These are phyloP conservation scores for Lophium mytilinum DNA, from an alignment of 495 filamentous ascomycete species.

Conservation along the genomic window DNA sequence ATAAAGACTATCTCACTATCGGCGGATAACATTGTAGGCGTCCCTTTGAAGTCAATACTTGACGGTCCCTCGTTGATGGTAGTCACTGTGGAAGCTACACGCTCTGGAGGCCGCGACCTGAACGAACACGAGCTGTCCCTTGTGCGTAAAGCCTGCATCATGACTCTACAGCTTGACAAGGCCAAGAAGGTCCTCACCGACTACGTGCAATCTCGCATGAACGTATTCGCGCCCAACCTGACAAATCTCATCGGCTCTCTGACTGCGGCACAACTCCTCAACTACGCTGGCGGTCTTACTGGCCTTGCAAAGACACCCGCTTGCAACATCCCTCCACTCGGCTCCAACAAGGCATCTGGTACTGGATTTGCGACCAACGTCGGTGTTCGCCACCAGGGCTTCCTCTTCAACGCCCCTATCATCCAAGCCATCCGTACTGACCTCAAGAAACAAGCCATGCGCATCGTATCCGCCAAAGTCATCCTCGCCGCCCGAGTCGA, in stretches of 20 bases:
- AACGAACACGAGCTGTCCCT: constrained; percentile 62
- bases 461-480: constrained; percentile 88
- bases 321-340: constrained; percentile 84
- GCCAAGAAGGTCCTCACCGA: constrained; percentile 84
- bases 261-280: constrained; percentile 94
- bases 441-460: constrained; percentile 88
- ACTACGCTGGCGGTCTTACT: constrained; percentile 79
- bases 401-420: constrained; percentile 83
- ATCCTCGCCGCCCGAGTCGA: constrained; percentile 86
- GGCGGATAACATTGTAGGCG: constrained; percentile 64
- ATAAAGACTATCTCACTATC: constrained; percentile 67
- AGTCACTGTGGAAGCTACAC: constrained; percentile 90
- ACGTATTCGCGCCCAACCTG: constrained; percentile 87
- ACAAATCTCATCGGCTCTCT: constrained; percentile 88
- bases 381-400: constrained; percentile 85
- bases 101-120: constrained; percentile 72
- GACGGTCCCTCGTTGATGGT: constrained; percentile 90
- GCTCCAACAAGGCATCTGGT: constrained; percentile 74
- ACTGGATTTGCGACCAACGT: constrained; percentile 90
- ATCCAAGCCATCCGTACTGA: constrained; percentile 76
- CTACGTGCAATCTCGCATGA: constrained; percentile 97
- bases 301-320: constrained; percentile 87
- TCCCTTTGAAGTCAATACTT: constrained; percentile 66
- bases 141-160: constrained; percentile 73
- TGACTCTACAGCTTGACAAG: constrained; percentile 75